These are phyloP conservation scores for Pisolithus albus DNA, from an alignment of 768 basidiomycete genomes.

Conservation along the genomic window DNA sequence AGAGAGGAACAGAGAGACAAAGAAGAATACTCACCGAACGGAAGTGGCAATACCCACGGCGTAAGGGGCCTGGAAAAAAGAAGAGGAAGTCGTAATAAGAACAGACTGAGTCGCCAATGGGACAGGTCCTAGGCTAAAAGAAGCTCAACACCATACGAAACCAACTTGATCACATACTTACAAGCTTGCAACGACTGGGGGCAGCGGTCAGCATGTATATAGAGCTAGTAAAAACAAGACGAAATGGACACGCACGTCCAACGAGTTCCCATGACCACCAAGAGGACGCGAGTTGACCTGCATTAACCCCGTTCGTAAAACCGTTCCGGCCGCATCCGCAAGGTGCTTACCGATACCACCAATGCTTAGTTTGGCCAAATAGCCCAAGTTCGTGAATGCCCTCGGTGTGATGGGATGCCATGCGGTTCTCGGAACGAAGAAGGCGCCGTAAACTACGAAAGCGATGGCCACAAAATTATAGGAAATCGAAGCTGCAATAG, in stretches of 20 bases:
- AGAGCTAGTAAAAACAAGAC: not conserved
- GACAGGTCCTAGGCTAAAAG: conserved; percentile 64
- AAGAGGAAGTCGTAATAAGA: conserved; percentile 50
- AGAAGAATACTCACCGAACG: conserved; percentile 51
- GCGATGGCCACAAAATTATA: conserved; percentile 72
- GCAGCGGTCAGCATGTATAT: conserved; percentile 3
- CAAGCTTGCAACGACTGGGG: conserved; percentile 48
- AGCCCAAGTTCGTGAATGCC: conserved; percentile 59
- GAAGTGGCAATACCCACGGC: conserved; percentile 77
- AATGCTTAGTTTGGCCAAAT: conserved; percentile 68
- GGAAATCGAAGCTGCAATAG: conserved; percentile 79
- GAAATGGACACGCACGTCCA: conserved; percentile 30
- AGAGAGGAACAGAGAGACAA: not conserved
- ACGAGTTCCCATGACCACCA: conserved; percentile 98
- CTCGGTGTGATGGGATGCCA: conserved; percentile 74
- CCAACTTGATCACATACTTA: conserved; percentile 18
- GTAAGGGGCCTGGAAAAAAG: conserved; percentile 76
- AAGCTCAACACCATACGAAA: conserved; percentile 6
- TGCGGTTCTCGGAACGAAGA: conserved; percentile 62
- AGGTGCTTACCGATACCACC: conserved; percentile 60
- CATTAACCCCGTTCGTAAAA: not conserved
- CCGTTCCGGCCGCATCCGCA: not conserved
- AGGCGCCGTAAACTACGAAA: conserved; percentile 56
- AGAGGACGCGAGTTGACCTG: conserved; percentile 76
- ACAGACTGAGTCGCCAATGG: conserved; percentile 86